Base-by-base conservation (phyloP, 352 stramenopile genomes). In the Globisporangium nagaii region DNA sequence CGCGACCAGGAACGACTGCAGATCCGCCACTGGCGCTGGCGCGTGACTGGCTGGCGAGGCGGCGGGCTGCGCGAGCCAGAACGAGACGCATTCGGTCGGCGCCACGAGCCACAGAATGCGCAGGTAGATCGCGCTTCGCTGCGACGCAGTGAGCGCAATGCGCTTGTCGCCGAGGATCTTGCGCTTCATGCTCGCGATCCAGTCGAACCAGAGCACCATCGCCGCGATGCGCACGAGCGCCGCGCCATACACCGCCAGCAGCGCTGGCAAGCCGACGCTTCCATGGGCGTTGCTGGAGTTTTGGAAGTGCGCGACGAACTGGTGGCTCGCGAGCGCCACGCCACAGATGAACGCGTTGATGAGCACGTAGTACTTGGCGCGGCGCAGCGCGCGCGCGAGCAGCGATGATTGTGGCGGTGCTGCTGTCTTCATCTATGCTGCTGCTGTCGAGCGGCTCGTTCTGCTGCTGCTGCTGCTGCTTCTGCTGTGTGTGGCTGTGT, bases 291-390 rank as follows among this genome's bases (percentile, higher is more conserved):
- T 22, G 20, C 5, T 37, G 34, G n/a, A 32, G 24, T 8, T 12
- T 2, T 51, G 36, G 17, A 59, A 53, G 15, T 34, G 24, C 6
- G 54, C 13, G 7, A 66, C 44, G 51, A 75, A 39, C 22, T 41
- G 24, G 40, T 64, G 67, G 56, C 71, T 84, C 11, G 39, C 45
- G 12, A 70, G 22, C 5, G 60, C 73, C 32, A 93, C 63, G 34
- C 65, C 68, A 55, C 67, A 86, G 59, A 90, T 90, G 65, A 93
- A 93, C 17, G 71, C 68, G 55, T 93, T 93, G 65, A 93, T 88
- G 53, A 93, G 44, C 17, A 63, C 46, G 69, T 93, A 93, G 65
- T 84, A 93, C 70, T 89, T 91, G 63, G 67, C 68, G 30, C 76
- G 73, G 31, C 83, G 75, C 57, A 73, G 60, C 25, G 77, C 15